Conservation (phyloP, 2,329 filamentous ascomycete species). For the Trichoderma sp. region DNA sequence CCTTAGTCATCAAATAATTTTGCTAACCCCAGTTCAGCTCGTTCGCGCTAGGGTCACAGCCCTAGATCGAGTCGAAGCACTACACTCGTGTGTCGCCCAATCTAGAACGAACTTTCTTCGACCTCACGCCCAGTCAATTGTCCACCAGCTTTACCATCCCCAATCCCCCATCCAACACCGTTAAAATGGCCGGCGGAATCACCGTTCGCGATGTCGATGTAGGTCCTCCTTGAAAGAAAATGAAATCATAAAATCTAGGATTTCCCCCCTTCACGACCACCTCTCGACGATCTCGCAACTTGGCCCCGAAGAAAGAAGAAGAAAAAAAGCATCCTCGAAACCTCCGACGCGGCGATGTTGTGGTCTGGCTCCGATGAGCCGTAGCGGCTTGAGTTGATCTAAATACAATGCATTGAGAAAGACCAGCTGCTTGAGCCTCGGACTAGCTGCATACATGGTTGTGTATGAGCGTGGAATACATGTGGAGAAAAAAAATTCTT, state of each 20-base stretch:
- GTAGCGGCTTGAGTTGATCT: constrained; percentile 8
- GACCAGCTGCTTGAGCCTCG: constrained; percentile 1
- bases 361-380: constrained; percentile 1
- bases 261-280: not conserved
- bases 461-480: constrained; percentile 19
- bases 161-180: constrained; percentile 43
- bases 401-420: not conserved
- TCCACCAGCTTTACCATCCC: constrained; percentile 32
- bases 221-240: constrained; percentile 45
- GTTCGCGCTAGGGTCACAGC: constrained; percentile 31
- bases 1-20: constrained; percentile 25
- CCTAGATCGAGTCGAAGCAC: constrained; percentile 32
- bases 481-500: constrained; percentile 13
- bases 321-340: constrained; percentile 3
- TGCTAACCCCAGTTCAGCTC: not conserved
- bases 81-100: constrained; percentile 24
- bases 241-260: constrained; percentile 19
- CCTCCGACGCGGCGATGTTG: constrained; percentile 17
- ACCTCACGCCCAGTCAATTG: constrained; percentile 27
- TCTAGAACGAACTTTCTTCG: constrained; percentile 27
- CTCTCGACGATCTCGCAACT: constrained; percentile 25
- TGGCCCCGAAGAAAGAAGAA: constrained; percentile 19
- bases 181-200: constrained; percentile 76
- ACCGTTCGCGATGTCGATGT: constrained; percentile 84
- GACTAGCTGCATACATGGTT: not conserved